These are phyloP conservation scores for Phytophthora citricola DNA, from an alignment of 352 stramenopile species.

Conservation along the genomic window DNA sequence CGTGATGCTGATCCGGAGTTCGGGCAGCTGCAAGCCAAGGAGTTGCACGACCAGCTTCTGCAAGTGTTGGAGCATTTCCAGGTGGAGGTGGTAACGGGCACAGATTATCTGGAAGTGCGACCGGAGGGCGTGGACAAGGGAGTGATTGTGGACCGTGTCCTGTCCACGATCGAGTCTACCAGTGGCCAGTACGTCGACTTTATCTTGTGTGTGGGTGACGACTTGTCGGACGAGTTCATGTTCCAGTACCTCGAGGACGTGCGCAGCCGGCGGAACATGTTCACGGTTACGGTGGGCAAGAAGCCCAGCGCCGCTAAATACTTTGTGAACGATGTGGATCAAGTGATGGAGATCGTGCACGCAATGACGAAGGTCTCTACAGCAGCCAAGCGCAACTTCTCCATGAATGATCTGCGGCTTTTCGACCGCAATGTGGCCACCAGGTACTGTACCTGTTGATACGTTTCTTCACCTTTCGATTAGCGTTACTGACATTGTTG, in stretches of 20 bases:
- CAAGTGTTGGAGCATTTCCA: conserved; percentile 96
- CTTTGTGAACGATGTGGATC: conserved; percentile 98
- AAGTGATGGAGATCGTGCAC: conserved; percentile 95
- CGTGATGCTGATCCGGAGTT: conserved; percentile 99
- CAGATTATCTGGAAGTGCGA: conserved; percentile 94
- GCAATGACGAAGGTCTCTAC: conserved; percentile 88
- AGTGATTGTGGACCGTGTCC: conserved; percentile 95
- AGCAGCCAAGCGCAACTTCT: conserved; percentile 83
- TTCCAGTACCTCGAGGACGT: conserved; percentile 89
- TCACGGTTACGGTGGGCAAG: conserved; percentile 98
- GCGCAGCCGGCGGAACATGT: conserved; percentile 76
- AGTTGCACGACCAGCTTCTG: conserved; percentile 97
- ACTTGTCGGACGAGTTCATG: conserved; percentile 99
- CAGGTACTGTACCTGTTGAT: conserved; percentile 56
- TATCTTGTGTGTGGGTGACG: conserved; percentile 97
- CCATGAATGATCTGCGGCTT: conserved; percentile 83
- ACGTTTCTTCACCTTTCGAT: conserved; percentile 1
- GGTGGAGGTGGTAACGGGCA: conserved; percentile 93
- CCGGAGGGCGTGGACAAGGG: conserved; percentile 99
- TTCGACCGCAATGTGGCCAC: conserved; percentile 62
- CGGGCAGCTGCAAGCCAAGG: conserved; percentile 97
- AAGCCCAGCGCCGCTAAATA: conserved; percentile 98
- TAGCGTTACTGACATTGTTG: conserved; percentile 6
- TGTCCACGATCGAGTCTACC: conserved; percentile 90
- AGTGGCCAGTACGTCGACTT: conserved; percentile 94